Evolutionary conservation across 1,284 basidiomycete genomes (phyloP).

Genomic region (Lignosus rhinocerotis): DNA sequence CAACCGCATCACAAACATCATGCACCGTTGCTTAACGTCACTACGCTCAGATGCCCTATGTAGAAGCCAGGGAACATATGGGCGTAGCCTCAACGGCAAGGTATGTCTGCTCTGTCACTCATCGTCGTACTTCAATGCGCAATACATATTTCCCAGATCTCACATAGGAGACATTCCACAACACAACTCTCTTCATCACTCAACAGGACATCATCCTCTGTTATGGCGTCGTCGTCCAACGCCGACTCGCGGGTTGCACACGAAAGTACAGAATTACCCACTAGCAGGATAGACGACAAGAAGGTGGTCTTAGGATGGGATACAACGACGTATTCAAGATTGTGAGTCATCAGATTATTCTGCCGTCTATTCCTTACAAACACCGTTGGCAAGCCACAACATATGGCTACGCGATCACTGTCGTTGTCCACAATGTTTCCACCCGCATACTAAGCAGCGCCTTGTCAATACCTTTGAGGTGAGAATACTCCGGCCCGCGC

Average conservation of each 20-base stretch:
- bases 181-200: not conserved
- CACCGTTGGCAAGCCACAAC: constrained; percentile 51
- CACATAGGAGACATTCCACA: not conserved
- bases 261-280: constrained; percentile 40
- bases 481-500: constrained; percentile 18
- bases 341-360: constrained; percentile 46
- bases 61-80: no score
- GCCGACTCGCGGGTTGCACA: not conserved
- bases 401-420: constrained; percentile 87
- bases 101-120: no score
- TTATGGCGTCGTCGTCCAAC: not conserved
- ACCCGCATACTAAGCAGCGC: constrained; percentile 88
- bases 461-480: constrained; percentile 85
- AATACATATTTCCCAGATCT: not conserved
- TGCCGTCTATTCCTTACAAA: not conserved
- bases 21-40: no score
- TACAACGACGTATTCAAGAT: constrained; percentile 64
- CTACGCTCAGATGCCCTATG: no score
- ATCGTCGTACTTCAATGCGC: no score
- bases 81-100: no score
- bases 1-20: no score
- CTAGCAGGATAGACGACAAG: constrained; percentile 53
- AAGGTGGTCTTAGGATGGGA: constrained; percentile 73
- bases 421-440: constrained; percentile 86
- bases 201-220: not conserved